Evolutionary conservation across 768 basidiomycete genomes (phyloP).

Genomic region (Tulasnella sp.): DNA sequence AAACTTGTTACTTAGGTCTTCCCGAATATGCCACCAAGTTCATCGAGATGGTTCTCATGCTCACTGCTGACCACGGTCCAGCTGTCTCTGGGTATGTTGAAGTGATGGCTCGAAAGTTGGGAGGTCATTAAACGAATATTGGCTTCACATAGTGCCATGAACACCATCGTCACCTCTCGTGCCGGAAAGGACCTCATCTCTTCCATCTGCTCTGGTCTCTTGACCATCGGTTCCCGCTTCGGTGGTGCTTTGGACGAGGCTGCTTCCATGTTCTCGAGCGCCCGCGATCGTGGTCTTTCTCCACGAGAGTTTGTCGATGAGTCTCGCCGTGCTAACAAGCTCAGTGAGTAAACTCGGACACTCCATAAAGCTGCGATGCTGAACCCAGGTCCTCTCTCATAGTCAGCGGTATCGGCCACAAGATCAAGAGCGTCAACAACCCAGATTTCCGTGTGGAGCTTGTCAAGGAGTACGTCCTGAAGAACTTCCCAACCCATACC

Average conservation of each 20-base stretch:
- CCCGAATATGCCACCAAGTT: constrained; percentile 95
- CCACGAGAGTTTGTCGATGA: constrained; percentile 98
- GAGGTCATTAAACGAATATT: background rate
- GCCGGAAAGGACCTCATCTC: constrained; percentile 99
- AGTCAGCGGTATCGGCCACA: constrained; percentile 99
- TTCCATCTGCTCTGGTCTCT: constrained; percentile 87
- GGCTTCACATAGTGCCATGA: constrained; percentile 65
- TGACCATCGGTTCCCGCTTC: constrained; percentile 97
- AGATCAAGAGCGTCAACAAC: constrained; percentile 98
- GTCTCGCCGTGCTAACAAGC: constrained; percentile 86
- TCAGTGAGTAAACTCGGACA: constrained; percentile 48
- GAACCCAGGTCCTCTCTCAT: constrained; percentile 29
- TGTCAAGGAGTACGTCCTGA: constrained; percentile 90
- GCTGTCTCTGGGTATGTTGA: constrained; percentile 68
- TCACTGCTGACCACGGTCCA: constrained; percentile 97
- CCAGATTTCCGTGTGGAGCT: constrained; percentile 88
- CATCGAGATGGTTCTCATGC: constrained; percentile 99
- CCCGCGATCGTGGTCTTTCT: constrained; percentile 83
- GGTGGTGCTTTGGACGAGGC: constrained; percentile 99
- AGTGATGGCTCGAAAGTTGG: background rate
- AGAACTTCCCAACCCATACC: constrained; percentile 92
- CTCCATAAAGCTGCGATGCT: constrained; percentile 25
- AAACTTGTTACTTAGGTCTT: constrained; percentile 36
- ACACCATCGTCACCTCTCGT: constrained; percentile 97
- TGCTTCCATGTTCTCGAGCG: constrained; percentile 88